Base-by-base conservation (phyloP, 2,329 filamentous ascomycete genomes). In the Lizonia empirigonia region DNA sequence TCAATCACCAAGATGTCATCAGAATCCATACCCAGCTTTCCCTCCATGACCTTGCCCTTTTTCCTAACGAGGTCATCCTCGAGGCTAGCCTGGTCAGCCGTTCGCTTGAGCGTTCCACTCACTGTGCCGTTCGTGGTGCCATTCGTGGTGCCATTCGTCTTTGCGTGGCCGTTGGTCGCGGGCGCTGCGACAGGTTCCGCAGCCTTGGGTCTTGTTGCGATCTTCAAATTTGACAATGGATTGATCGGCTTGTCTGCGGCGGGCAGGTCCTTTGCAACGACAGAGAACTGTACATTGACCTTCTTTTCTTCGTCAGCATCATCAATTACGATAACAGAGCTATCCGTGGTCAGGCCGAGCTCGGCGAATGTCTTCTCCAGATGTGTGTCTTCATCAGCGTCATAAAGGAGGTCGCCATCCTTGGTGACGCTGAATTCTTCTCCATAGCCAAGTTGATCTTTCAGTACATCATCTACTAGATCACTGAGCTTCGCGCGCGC, bases 321-420 rank as follows among this genome's bases (percentile, higher is more conserved):
- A 58, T 89, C 94, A n/a, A 88, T 86, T 44, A 97, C 78, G 0
- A 90, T 95, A 57, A 97, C 74, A 70, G 95, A 93, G 44, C 82
- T 86, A 58, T 89, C 89, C 19, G 82, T 78, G 50, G 82, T 82
- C 62, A 97, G 84, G 9, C 87, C 89, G 7, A 97, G 80, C 16
- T 96, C 89, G 20, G 74, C 80, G 41, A 99, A 81, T 54, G 88
- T 91, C 77, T 91, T 95, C 1, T 79, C 73, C 1, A 97, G 77
- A 64, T 97, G 95, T 50, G 95, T 90, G 4, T 90, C 90, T 65
- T 96, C 85, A 48, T 97, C 94, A 0, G 87, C 84, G 64, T 97
- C 94, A 64, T 96, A 97, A 33, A 97, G 80, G n/a, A 92, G 80
- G 12, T 64, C 51, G 41, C 87, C 87, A 6, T 91, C 87, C 50